Evolutionary conservation across 1,284 basidiomycete species (phyloP), one percentile per base, ranked within the genome.

Genomic region (Quambalaria eucalypti): DNA sequence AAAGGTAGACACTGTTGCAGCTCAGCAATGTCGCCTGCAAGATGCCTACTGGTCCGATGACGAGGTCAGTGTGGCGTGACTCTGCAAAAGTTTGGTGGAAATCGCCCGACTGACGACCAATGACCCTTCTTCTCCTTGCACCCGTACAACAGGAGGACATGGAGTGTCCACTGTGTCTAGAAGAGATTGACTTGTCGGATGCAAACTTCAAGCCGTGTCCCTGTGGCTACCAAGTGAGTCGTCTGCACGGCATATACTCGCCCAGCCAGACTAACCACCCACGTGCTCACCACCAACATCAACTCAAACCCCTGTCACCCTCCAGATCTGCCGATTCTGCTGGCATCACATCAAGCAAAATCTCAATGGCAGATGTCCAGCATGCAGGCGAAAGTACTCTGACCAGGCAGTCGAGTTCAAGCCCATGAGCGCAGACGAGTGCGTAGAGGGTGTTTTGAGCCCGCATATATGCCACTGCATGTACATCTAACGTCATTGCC

Each of bases 31-130:
- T 60, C 72, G 88, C 33, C 85, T 96, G 40, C 91, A 93, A 78
- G 91, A 96, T 85, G 91, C 91, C 80, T 92, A 91, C 76, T 96
- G 91, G 91, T 91, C 88, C 76, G 90, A 96, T 77, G 91, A 96
- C 77, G 91, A 96, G 70, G 81, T 68, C 59, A 52, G 66, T 69
- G 8, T n/a, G n/a, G n/a, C n/a, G n/a, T n/a, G n/a, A n/a, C n/a
- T 8, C 26, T 28, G 8, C 19, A 23, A 16, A n/a, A 53, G 51
- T 10, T 52, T 54, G 33, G 19, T 26, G 46, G 30, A 23, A 19
- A 10, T 31, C 14, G 19, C 14, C 52, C 26, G n/a, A n/a, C 52
- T 54, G 10, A 26, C 23, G 52, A 9, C 31, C n/a, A 16, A 10
- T 23, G 7, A 14, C 29, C 1, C 12, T 23, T 25, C 52, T 52